Conservation (phyloP, 805 yeast species). For the Groenewaldozyma salmanticensis region DNA sequence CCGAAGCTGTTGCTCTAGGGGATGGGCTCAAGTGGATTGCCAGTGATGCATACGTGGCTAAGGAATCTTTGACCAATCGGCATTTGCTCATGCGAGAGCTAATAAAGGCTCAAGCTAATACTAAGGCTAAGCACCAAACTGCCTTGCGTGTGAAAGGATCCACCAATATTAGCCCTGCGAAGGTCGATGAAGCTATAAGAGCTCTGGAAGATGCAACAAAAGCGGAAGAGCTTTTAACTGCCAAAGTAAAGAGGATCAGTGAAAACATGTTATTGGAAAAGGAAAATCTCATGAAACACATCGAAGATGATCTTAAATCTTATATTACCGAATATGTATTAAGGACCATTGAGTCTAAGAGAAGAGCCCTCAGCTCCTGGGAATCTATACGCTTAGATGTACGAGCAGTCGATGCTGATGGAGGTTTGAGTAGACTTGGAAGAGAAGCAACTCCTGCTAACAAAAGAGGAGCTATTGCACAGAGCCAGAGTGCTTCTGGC, state of each 20-base stretch:
- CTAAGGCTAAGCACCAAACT: conserved; percentile 57
- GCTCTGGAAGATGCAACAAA: conserved; percentile 69
- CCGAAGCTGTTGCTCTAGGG: conserved; percentile 64
- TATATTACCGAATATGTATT: conserved; percentile 52
- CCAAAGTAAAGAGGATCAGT: conserved; percentile 72
- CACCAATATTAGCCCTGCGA: conserved; percentile 70
- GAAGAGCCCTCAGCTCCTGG: conserved; percentile 65
- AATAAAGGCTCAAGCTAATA: conserved; percentile 62
- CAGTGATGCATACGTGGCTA: conserved; percentile 74
- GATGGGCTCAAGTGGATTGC: conserved; percentile 60
- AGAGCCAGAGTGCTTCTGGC: conserved; percentile 40
- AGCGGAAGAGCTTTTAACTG: conserved; percentile 64
- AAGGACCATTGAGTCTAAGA: conserved; percentile 73
- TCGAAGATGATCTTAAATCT: conserved; percentile 46
- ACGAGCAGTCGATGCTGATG: conserved; percentile 61
- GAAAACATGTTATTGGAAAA: conserved; percentile 76
- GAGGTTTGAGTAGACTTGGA: conserved; percentile 78
- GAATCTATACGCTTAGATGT: conserved; percentile 65
- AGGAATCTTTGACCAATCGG: conserved; percentile 87
- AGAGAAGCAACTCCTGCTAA: conserved; percentile 46
- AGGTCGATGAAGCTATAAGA: conserved; percentile 82
- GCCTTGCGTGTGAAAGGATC: conserved; percentile 63
- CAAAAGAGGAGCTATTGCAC: conserved; percentile 21
- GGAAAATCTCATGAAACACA: conserved; percentile 44
- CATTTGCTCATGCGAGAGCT: conserved; percentile 88